Evolutionary conservation across 345 rosid species (phyloP), one percentile per base, ranked within the genome.

Genomic region (Eucalyptus victrix): DNA sequence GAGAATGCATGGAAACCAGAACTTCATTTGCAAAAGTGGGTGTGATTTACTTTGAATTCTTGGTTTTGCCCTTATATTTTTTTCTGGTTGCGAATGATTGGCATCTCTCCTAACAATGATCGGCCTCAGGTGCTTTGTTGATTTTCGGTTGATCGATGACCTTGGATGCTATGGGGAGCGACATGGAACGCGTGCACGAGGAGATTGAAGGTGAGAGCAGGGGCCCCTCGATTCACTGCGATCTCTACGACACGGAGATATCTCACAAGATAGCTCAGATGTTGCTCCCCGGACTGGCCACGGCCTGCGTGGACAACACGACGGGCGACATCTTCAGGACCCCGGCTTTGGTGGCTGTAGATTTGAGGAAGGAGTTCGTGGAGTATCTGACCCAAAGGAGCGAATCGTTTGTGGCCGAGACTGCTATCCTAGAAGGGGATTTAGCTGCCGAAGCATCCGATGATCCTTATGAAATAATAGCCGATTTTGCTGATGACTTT

Each of bases 271-370:
- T 96, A 53, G 94, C 96, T 60, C 95, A 95, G 87, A 89, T 42
- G 56, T 89, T 97, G 90, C 94, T 97, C 86, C 97, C 96, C 1
- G 99, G 99, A 69, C 89, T 98, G 89, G 95, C 98, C 81, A 90
- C 96, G 0, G 98, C 98, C 80, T 97, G 97, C 90, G 95, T 98
- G 30, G 98, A 97, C 92, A 94, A 94, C 94, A 98, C 99, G 4
- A 95, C 95, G 5, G 98, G 98, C n/a, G 98, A 91, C 81, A 88
- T 97, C 90, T 98, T 97, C 94, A 92, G 87, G 87, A 91, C 96
- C 45, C 95, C 98, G 6, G 96, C 95, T 49, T 94, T 98, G 2
- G 99, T 97, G 5, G 99, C 97, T 62, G 96, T 95, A 53, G 95
- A 93, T 86, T 87, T 97, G 89, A 92, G 98, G 89, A 96, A 96